phyloP scores from a whole-genome alignment of 2,329 filamentous ascomycete species.

The Xylaria sp. region DNA sequence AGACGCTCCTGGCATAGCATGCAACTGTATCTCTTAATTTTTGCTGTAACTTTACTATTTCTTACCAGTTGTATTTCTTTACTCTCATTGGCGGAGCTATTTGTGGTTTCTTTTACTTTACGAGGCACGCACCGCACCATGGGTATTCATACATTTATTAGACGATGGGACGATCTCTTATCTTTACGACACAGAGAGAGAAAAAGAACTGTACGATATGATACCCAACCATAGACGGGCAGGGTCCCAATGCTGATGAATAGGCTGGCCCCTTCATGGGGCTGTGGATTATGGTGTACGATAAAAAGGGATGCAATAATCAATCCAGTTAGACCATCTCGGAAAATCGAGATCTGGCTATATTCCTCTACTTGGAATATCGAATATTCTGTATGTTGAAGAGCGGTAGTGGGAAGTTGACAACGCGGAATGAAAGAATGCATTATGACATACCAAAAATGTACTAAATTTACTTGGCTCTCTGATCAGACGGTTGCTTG shows the following conservation, averaged over 20 bases:
- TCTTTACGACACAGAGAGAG: constrained; percentile 15
- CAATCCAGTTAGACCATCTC: neutral
- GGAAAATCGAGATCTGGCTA: neutral
- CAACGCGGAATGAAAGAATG: constrained; percentile 6
- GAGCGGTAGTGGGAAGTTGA: neutral
- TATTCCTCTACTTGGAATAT: neutral
- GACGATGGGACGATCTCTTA: constrained; percentile 35
- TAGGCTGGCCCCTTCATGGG: constrained; percentile 1
- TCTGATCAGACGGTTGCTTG: neutral
- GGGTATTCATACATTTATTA: constrained; percentile 31
- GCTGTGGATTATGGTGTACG: constrained; percentile 23
- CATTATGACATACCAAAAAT: constrained; percentile 8
- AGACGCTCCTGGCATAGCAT: constrained; percentile 21
- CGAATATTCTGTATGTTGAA: neutral
- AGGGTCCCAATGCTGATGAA: constrained; percentile 18
- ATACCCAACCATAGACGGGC: constrained; percentile 34
- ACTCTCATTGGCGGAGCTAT: neutral
- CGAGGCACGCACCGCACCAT: constrained; percentile 8
- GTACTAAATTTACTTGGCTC: neutral
- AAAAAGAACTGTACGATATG: constrained; percentile 26
- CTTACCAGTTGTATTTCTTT: neutral
- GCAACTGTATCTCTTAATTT: neutral
- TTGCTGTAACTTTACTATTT: neutral
- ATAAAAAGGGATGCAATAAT: neutral
- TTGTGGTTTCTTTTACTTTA: constrained; percentile 6